Evolutionary conservation across 306 rosid genomes (phyloP), one percentile per base, ranked within the genome.

Genomic region (Lupinus albus): DNA sequence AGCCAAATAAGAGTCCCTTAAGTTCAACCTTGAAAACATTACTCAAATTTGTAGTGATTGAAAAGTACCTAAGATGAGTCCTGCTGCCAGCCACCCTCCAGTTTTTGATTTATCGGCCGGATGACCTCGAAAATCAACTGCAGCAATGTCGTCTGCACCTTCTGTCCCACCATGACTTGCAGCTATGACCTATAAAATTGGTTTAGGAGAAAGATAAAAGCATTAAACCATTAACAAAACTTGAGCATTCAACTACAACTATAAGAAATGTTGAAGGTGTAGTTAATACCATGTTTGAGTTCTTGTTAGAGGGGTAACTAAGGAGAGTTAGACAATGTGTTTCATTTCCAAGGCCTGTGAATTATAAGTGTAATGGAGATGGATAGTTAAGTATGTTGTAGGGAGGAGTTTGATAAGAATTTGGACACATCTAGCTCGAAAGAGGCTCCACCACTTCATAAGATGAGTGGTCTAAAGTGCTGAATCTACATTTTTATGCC

Each of bases 31-130:
- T 64, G 30, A 25, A 25, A 25, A 25, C 18, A 63, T 55, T 48
- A 8, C 30, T 25, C 30, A 25, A 25, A 25, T 45, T 59, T 53
- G 41, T 17, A 18, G 52, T 62, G 36, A 45, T 41, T 64, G 33
- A 62, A 18, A 35, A 72, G 68, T 33, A 93, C 98, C 96, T 88
- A 93, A 82, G 78, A 85, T 88, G 52, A 93, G 91, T 61, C 95
- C 97, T 48, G 97, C 95, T 47, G 85, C 97, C 55, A 89, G 76
- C 98, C 98, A 93, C 35, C 96, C 88, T 1, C 98, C 96, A 8
- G 91, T 86, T 61, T 78, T 88, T 16, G 84, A 73, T 61, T 88
- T 93, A 70, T 89, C 91, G 0, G 61, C 87, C 0, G 87, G 89
- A 4, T 76, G 66, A 11, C 97, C 97, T 53, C 91, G 72, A 67